Conservation (phyloP, 1,139 yeast genomes). For the Pneumocystis sp. region DNA sequence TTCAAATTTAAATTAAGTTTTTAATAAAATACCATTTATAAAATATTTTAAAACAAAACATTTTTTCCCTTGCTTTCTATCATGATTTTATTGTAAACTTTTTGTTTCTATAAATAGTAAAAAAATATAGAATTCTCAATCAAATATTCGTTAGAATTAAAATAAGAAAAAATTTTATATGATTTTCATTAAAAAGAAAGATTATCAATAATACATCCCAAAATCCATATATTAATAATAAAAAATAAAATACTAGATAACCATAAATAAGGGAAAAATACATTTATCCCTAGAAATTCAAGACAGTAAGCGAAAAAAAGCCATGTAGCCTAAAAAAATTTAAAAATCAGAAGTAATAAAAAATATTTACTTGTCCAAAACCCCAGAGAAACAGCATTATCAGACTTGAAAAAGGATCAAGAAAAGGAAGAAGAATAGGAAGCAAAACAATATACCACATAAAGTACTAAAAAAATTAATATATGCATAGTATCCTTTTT, state of each 20-base stretch:
- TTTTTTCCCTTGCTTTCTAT: too few relatives aligned
- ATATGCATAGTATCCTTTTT: neutral
- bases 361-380: constrained; percentile 33
- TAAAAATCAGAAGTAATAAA: neutral
- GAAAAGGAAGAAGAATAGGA: constrained; percentile 50
- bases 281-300: constrained; percentile 62
- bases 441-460: constrained; percentile 80
- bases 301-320: constrained; percentile 58
- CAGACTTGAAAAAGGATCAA: constrained; percentile 25
- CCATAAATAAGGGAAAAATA: constrained; percentile 50
- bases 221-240: constrained; percentile 47
- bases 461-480: constrained; percentile 40
- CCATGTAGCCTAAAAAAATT: constrained; percentile 41
- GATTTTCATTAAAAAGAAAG: constrained; percentile 1
- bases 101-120: neutral
- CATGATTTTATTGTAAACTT: neutral
- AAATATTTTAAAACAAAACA: too few relatives aligned
- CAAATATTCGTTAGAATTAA: neutral
- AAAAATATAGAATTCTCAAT: neutral
- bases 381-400: constrained; percentile 41
- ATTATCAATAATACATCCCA: constrained; percentile 44
- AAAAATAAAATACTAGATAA: constrained; percentile 52
- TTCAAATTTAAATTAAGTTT: too few relatives aligned
- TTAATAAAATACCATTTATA: too few relatives aligned
- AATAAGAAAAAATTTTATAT: neutral